Evolutionary conservation across 305 asterid species (phyloP).

Genomic region (Withania somnifera): DNA sequence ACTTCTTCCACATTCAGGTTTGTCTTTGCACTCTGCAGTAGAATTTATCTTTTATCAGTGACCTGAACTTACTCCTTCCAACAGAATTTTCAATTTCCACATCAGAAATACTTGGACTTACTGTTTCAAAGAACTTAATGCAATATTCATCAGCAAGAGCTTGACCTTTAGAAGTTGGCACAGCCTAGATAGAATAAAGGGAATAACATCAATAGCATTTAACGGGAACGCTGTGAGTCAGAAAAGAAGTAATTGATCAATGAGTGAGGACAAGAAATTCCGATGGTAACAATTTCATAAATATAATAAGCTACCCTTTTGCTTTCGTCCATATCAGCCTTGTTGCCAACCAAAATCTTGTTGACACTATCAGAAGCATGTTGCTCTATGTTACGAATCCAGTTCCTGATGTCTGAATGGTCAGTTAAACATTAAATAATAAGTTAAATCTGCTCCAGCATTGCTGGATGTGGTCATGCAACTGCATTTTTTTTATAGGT

Average conservation of each 20-base stretch:
- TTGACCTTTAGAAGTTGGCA: conserved; percentile 70
- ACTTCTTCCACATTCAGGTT: conserved; percentile 39
- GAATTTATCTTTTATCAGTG: not conserved
- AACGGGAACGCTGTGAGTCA: not conserved
- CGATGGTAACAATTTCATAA: not conserved
- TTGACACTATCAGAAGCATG: conserved; percentile 70
- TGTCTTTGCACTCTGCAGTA: conserved; percentile 37
- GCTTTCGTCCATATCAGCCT: conserved; percentile 82
- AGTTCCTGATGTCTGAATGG: conserved; percentile 56
- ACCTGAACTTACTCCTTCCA: not conserved
- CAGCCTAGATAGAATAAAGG: conserved; percentile 34
- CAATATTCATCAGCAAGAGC: conserved; percentile 92
- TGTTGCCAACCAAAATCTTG: conserved; percentile 61
- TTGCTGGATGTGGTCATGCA: not conserved
- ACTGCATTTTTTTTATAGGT: not conserved
- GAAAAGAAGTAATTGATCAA: not conserved
- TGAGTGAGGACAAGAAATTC: not conserved
- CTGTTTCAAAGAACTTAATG: conserved; percentile 77
- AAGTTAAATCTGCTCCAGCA: not conserved
- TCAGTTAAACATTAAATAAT: conserved; percentile 1
- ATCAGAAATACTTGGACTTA: conserved; percentile 19
- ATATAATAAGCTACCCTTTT: conserved; percentile 37
- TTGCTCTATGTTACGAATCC: conserved; percentile 64
- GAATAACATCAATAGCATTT: not conserved
- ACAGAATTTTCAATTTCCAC: not conserved